These are phyloP conservation scores for Apiospora malaysiana DNA, from an alignment of 2,329 filamentous ascomycete species.

Conservation along the genomic window DNA sequence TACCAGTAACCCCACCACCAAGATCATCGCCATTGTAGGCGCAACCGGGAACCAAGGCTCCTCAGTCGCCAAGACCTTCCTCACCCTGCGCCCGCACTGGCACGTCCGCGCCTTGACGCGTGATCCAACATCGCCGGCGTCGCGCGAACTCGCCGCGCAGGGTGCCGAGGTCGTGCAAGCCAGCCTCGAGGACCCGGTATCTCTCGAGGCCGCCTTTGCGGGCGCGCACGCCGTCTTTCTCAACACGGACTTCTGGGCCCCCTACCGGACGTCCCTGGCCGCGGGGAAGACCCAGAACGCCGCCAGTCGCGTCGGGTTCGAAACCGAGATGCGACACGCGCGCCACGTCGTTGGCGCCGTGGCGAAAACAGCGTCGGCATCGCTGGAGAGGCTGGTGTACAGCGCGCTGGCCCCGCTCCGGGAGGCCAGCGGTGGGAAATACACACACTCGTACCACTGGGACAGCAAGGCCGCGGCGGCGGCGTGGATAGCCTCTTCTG, in stretches of 20 bases:
- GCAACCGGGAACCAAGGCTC: constrained; percentile 27
- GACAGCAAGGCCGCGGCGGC: constrained; percentile 33
- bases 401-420: constrained; percentile 25
- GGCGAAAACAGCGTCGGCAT: constrained; percentile 25
- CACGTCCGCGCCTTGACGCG: constrained; percentile 29
- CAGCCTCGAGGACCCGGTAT: constrained; percentile 24
- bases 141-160: constrained; percentile 24
- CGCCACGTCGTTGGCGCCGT: constrained; percentile 31
- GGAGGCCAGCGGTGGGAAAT: constrained; percentile 26
- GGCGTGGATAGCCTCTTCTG: constrained; percentile 23
- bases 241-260: constrained; percentile 30
- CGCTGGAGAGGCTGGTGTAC: constrained; percentile 28
- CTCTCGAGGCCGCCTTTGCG: constrained; percentile 24
- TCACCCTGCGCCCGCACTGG: constrained; percentile 25
- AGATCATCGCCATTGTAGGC: constrained; percentile 27
- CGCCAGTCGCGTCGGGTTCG: constrained; percentile 22
- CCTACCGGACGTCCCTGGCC: constrained; percentile 4
- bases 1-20: constrained; percentile 18
- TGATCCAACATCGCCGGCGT: constrained; percentile 21
- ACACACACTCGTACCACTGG: constrained; percentile 27
- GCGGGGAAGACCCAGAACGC: background rate
- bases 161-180: constrained; percentile 25
- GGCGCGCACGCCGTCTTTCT: constrained; percentile 27
- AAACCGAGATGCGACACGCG: constrained; percentile 23
- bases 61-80: constrained; percentile 26